Percentiles rank a stretch among this genome's conserved stretches.
Conservation (phyloP, 2,329 filamentous ascomycete genomes). For the Neonectria ditissima region DNA sequence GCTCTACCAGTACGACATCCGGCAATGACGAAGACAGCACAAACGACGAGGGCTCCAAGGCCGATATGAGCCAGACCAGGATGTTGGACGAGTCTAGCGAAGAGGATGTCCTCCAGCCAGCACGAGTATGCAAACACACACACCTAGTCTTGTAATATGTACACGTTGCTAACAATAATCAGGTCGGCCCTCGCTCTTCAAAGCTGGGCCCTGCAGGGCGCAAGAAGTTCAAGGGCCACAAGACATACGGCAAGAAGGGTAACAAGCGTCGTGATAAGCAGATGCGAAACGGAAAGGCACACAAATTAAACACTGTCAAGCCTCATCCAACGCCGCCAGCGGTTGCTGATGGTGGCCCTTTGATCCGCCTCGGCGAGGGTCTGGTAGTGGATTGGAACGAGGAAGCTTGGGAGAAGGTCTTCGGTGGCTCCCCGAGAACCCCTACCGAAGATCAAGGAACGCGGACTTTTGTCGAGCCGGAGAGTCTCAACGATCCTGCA, state of each 20-base stretch:
- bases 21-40: slow-evolving; percentile 65
- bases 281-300: slow-evolving; percentile 52
- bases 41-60: slow-evolving; percentile 60
- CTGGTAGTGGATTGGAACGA: slow-evolving; percentile 89
- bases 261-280: slow-evolving; percentile 62
- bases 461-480: slow-evolving; percentile 66
- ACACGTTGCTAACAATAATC: slow-evolving; percentile 14
- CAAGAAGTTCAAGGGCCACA: slow-evolving; percentile 61
- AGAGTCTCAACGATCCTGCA: slow-evolving; percentile 70
- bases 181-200: slow-evolving; percentile 36
- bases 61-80: slow-evolving; percentile 56
- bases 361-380: slow-evolving; percentile 85
- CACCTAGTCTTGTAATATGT: not conserved
- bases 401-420: slow-evolving; percentile 77
- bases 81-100: slow-evolving; percentile 71
- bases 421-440: slow-evolving; percentile 59
- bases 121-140: slow-evolving; percentile 42
- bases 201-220: slow-evolving; percentile 51
- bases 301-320: slow-evolving; percentile 48
- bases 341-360: slow-evolving; percentile 64
- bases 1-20: slow-evolving; percentile 60
- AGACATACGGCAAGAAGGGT: slow-evolving; percentile 62
- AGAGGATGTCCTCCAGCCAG: slow-evolving; percentile 56
- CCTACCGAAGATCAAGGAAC: slow-evolving; percentile 66
- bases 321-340: slow-evolving; percentile 54